Evolutionary conservation across 2,329 filamentous ascomycete species (phyloP), one percentile per base, ranked within the genome.

Genomic region (Fusarium agapanthi): DNA sequence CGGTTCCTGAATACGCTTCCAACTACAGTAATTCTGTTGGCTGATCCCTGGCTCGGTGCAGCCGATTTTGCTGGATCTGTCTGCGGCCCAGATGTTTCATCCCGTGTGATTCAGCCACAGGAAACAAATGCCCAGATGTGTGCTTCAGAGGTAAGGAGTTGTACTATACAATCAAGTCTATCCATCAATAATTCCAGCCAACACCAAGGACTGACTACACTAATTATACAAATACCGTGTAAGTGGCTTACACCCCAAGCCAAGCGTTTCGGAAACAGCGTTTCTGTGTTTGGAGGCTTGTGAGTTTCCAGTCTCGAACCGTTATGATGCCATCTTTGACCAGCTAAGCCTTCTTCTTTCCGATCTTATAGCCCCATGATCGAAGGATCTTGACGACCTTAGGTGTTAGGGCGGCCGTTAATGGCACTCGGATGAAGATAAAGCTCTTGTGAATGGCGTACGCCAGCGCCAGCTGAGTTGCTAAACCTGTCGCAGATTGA

Each of bases 381-480:
- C 95, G 87, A 34, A 99, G 85, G 18, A 91, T 89, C 83, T 94
- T 97, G 78, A 98, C 96, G n/a, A 98, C 91, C 83, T 97, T 98
- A 4, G 96, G 96, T 14, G 94, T 95, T 38, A 98, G 87, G 6
- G 95, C 95, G 18, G 94, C 95, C 3, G 96, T 96, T 72, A 98
- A 84, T 14, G 96, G 96, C 15, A 99, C 94, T n/a, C 96, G 90
- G 74, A 98, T 82, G 82, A 99, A 97, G 78, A 99, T 98, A 82
- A 98, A 94, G 76, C 93, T 97, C 85, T 99, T 99, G 87, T 99
- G 96, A 65, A 99, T 94, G 34, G 95, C 95, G 79, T 99, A 99
- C 18, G 96, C 96, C 54, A 99, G 88, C 22, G 94, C 95, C 35
- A 99, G 86, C 80, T 98, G 95, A 14, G 96, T 98, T 57, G 87